These are phyloP conservation scores for Fonsecaea multimorphosa DNA, from an alignment of 2,329 filamentous ascomycete genomes.

Conservation along the genomic window DNA sequence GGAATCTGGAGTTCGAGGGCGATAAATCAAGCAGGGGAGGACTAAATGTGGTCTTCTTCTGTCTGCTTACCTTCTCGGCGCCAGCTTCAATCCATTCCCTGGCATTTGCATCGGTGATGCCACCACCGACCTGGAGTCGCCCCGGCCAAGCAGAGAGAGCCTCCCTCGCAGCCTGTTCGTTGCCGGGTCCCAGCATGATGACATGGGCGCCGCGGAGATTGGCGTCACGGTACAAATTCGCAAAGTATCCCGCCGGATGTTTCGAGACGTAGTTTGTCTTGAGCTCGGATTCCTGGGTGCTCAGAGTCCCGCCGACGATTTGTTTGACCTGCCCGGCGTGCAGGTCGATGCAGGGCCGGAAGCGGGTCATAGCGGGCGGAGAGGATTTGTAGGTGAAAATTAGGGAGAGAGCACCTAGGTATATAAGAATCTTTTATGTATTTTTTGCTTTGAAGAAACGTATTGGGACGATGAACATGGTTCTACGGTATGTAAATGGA, in stretches of 20 bases:
- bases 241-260: conserved; percentile 80
- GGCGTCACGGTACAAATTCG: conserved; percentile 78
- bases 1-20: background rate
- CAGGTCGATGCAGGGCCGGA: conserved; percentile 94
- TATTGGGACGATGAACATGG: too few species aligned
- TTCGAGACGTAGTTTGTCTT: conserved; percentile 93
- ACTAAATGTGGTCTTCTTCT: conserved; percentile 20
- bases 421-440: too few species aligned
- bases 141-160: conserved; percentile 79
- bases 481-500: too few species aligned
- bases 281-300: conserved; percentile 66
- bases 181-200: conserved; percentile 92
- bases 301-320: conserved; percentile 93
- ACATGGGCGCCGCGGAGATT: conserved; percentile 82
- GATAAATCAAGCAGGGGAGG: background rate
- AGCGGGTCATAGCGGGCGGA: conserved; percentile 76
- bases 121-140: conserved; percentile 89
- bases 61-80: conserved; percentile 76
- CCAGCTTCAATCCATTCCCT: conserved; percentile 83
- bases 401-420: too few species aligned
- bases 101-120: conserved; percentile 86
- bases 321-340: conserved; percentile 98
- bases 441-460: too few species aligned
- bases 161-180: conserved; percentile 78
- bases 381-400: too few species aligned